Base-by-base conservation (phyloP, 2,329 filamentous ascomycete species). In the Xylaria multiplex region DNA sequence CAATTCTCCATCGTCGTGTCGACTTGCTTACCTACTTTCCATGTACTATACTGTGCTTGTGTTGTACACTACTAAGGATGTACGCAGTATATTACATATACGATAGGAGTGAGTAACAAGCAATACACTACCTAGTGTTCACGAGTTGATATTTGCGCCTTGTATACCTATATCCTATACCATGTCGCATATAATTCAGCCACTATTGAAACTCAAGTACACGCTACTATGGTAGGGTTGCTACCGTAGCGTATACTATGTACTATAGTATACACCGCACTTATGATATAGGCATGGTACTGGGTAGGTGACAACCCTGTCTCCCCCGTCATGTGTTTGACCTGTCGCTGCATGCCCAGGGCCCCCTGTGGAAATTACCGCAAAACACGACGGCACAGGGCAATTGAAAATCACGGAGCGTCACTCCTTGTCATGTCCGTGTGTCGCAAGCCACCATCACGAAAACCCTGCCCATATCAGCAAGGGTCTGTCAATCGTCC, bases 401-500 rank as follows among this genome's bases (percentile, higher is more conserved):
- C 32, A 46, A 54, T n/a, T 40, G 42, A 61, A 37, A 62, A 55
- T 52, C 43, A 54, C 59, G 55, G 62, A 54, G 42, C 45, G 65
- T 49, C 52, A 40, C 37, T 46, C 60, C 65, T 46, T 48, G 69
- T 69, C 42, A 54, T 30, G 48, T 63, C 59, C 35, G 46, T 66
- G 54, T 59, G 49, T 59, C 61, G 64, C 59, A 64, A 70, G 66
- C 62, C 65, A 69, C 55, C 50, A 37, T 49, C 27, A 62, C 59
- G 64, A 55, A 53, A 66, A 70, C 63, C 71, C 68, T 67, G 68
- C 67, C 64, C 57, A 68, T 68, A 60, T 49, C 54, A 57, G 62
- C 67, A 68, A 69, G 73, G 68, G 58, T 71, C 67, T 61, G 67
- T 65, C 68, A 62, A 65, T 68, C 62, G 71, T 71, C 68, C 73